Percentiles rank a stretch among this genome's conserved stretches.
Conservation (phyloP, 2,329 filamentous ascomycete genomes). For the Claviceps spartinae region DNA sequence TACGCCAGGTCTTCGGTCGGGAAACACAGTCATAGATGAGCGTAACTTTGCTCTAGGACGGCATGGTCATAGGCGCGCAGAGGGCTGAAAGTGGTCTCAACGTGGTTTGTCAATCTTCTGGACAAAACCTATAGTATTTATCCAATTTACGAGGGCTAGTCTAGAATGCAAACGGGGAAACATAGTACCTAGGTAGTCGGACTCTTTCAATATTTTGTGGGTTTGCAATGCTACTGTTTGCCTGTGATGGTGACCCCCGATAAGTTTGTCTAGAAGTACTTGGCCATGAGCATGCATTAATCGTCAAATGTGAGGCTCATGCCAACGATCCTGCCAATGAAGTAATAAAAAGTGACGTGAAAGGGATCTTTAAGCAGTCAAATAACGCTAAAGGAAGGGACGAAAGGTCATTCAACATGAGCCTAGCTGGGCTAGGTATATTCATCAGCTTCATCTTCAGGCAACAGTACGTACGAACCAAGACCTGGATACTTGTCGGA, state of each 20-base stretch:
- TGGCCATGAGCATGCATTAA: background rate
- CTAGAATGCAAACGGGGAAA: background rate
- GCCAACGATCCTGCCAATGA: background rate
- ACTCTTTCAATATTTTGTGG: slow-evolving; percentile 2
- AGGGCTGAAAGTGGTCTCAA: background rate
- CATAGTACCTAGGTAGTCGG: slow-evolving; percentile 2
- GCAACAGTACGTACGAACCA: background rate
- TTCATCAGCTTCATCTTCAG: background rate
- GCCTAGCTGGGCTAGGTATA: background rate
- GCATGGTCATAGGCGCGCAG: background rate
- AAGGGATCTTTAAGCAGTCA: too few relatives aligned
- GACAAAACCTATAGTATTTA: slow-evolving; percentile 1
- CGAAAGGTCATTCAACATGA: background rate
- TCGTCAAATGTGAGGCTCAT: background rate
- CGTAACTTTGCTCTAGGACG: slow-evolving; percentile 18
- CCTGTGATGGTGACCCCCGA: background rate
- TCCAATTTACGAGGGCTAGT: slow-evolving; percentile 5
- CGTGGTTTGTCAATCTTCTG: slow-evolving; percentile 1
- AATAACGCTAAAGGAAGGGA: background rate
- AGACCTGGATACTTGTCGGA: background rate
- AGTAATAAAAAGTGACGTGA: too few relatives aligned
- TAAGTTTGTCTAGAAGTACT: background rate
- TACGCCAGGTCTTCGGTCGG: slow-evolving; percentile 20
- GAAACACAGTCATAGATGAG: slow-evolving; percentile 26
- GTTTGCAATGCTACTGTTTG: slow-evolving; percentile 2